A percentile compares a stretch with the other conserved stretches of the same genome.
Evolutionary conservation across 2,329 filamentous ascomycete species (phyloP).

Genomic region (Pseudocercospora fuligena): DNA sequence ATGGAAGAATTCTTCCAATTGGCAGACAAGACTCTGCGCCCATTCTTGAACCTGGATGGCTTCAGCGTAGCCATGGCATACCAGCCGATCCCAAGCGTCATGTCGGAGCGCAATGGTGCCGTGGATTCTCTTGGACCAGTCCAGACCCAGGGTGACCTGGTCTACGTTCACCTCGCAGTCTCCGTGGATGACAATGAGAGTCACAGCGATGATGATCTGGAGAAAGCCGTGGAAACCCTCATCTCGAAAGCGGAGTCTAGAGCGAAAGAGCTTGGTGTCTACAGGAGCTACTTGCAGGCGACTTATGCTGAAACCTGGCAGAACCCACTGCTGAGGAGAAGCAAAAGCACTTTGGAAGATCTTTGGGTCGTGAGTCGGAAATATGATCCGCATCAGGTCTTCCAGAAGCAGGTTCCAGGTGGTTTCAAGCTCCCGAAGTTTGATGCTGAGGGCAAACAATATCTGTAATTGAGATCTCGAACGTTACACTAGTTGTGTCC

Average conservation of each 20-base stretch:
- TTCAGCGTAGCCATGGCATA: slow-evolving; percentile 30
- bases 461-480: background rate
- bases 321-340: slow-evolving; percentile 42
- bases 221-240: slow-evolving; percentile 22
- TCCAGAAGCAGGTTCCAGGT: slow-evolving; percentile 43
- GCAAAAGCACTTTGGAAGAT: slow-evolving; percentile 35
- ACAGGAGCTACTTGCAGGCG: slow-evolving; percentile 37
- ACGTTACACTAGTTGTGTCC: too few species aligned
- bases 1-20: slow-evolving; percentile 32
- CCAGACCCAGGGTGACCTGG: slow-evolving; percentile 27
- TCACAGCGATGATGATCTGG: slow-evolving; percentile 19
- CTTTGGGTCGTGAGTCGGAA: slow-evolving; percentile 40
- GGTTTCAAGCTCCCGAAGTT: slow-evolving; percentile 40
- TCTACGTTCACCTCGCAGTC: slow-evolving; percentile 28
- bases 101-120: slow-evolving; percentile 21
- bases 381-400: slow-evolving; percentile 44
- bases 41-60: slow-evolving; percentile 22
- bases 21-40: slow-evolving; percentile 21
- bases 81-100: slow-evolving; percentile 29
- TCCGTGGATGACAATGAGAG: slow-evolving; percentile 20
- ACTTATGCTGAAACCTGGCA: slow-evolving; percentile 46
- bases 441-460: background rate
- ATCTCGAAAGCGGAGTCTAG: slow-evolving; percentile 17
- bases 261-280: slow-evolving; percentile 23
- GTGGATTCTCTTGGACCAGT: slow-evolving; percentile 29